Evolutionary conservation across 148 eudicot genomes (phyloP).

Genomic region (Amaranthus hypochondriacus): DNA sequence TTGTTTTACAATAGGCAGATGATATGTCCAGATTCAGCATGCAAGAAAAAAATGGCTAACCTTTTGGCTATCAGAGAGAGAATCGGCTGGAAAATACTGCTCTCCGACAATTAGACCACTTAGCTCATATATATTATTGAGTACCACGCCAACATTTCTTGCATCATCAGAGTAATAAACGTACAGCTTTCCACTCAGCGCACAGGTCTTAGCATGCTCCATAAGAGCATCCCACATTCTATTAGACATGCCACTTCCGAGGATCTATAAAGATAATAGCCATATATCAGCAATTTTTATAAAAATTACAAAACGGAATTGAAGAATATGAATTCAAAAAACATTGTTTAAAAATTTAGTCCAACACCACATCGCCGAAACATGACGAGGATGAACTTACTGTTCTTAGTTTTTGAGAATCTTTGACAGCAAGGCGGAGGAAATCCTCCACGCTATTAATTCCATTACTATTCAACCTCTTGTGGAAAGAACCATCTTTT

Average conservation of each 20-base stretch:
- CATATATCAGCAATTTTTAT: constrained; percentile 4
- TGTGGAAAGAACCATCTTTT: constrained; percentile 97
- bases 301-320: background rate
- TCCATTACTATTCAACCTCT: constrained; percentile 55
- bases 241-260: constrained; percentile 98
- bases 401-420: constrained; percentile 64
- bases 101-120: constrained; percentile 82
- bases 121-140: constrained; percentile 84
- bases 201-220: constrained; percentile 93
- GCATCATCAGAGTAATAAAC: constrained; percentile 76
- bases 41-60: constrained; percentile 32
- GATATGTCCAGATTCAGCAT: background rate
- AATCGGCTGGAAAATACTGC: constrained; percentile 59
- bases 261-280: constrained; percentile 44
- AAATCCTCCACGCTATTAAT: constrained; percentile 79
- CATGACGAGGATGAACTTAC: constrained; percentile 39
- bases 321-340: background rate
- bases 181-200: constrained; percentile 75
- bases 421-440: constrained; percentile 84
- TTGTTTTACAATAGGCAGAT: background rate
- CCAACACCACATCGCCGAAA: background rate
- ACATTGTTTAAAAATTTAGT: too few relatives aligned
- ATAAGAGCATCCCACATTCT: constrained; percentile 97
- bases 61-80: constrained; percentile 84
- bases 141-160: constrained; percentile 68